phyloP scores from a whole-genome alignment of 129 eudicot genomes.

The Erigeron canadensis region DNA sequence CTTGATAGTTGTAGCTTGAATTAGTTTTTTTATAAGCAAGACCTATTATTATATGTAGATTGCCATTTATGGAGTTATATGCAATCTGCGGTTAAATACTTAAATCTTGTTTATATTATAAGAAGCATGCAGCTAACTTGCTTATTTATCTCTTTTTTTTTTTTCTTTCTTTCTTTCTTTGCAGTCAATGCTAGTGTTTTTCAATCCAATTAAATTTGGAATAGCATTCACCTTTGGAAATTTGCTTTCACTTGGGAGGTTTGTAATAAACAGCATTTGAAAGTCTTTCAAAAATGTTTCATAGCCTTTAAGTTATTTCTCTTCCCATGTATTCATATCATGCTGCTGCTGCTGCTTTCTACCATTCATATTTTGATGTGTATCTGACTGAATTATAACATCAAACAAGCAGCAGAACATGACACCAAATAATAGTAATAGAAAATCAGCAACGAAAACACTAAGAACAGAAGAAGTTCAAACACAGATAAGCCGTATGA shows the following conservation, averaged over 20 bases:
- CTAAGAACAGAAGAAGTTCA: too few species aligned
- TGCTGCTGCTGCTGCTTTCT: conserved; percentile 1
- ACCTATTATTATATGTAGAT: background rate
- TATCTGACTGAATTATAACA: too few species aligned
- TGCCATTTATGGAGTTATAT: conserved; percentile 9
- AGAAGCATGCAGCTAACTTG: conserved; percentile 16
- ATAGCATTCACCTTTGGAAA: conserved; percentile 93
- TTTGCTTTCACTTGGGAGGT: conserved; percentile 99
- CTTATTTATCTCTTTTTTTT: conserved; percentile 6
- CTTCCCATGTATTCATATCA: conserved; percentile 7
- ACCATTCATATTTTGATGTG: too few species aligned
- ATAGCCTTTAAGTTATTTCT: conserved; percentile 1
- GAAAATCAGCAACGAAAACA: too few species aligned
- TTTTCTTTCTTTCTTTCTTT: too few species aligned
- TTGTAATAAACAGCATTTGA: conserved; percentile 25
- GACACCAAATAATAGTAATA: too few species aligned
- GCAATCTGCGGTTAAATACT: background rate
- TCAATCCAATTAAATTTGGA: conserved; percentile 96
- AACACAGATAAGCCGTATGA: too few species aligned
- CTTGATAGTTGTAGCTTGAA: background rate
- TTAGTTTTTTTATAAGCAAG: conserved; percentile 6
- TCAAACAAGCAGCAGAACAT: too few species aligned
- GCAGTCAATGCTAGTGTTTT: conserved; percentile 98
- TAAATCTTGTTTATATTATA: background rate
- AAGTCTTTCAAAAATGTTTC: background rate